These are phyloP conservation scores for Rasamsonia emersonii DNA, from an alignment of 2,329 filamentous ascomycete genomes.

Conservation along the genomic window DNA sequence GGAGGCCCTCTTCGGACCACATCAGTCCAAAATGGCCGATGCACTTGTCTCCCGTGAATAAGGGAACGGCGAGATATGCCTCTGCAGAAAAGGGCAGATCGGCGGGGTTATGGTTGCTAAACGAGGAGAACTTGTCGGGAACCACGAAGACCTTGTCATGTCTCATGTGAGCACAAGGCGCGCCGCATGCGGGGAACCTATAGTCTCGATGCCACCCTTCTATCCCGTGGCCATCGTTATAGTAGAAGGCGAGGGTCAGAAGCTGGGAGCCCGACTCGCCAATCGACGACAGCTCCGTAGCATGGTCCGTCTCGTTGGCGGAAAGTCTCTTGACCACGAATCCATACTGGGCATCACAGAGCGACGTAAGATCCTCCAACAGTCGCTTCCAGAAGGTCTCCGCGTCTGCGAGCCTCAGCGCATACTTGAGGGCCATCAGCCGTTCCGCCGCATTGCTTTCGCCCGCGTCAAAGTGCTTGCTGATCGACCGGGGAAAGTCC, in stretches of 20 bases:
- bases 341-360: conserved; percentile 57
- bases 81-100: conserved; percentile 53
- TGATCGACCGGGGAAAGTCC: conserved; percentile 15
- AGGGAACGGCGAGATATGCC: conserved; percentile 58
- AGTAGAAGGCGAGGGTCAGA: conserved; percentile 58
- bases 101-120: conserved; percentile 54
- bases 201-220: conserved; percentile 50
- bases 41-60: conserved; percentile 57
- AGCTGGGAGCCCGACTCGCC: conserved; percentile 55
- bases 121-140: conserved; percentile 51
- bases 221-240: conserved; percentile 50
- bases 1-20: conserved; percentile 57
- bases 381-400: conserved; percentile 57
- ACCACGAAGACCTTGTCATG: conserved; percentile 64
- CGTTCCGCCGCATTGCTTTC: conserved; percentile 56
- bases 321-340: conserved; percentile 60
- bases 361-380: conserved; percentile 55
- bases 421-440: conserved; percentile 51
- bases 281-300: conserved; percentile 53
- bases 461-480: conserved; percentile 32
- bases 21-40: conserved; percentile 64
- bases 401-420: conserved; percentile 44
- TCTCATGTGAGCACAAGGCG: conserved; percentile 60
- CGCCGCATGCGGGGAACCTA: conserved; percentile 56
- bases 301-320: conserved; percentile 48